phyloP scores from a whole-genome alignment of 495 filamentous ascomycete species.

The Penicillium paradoxum region DNA sequence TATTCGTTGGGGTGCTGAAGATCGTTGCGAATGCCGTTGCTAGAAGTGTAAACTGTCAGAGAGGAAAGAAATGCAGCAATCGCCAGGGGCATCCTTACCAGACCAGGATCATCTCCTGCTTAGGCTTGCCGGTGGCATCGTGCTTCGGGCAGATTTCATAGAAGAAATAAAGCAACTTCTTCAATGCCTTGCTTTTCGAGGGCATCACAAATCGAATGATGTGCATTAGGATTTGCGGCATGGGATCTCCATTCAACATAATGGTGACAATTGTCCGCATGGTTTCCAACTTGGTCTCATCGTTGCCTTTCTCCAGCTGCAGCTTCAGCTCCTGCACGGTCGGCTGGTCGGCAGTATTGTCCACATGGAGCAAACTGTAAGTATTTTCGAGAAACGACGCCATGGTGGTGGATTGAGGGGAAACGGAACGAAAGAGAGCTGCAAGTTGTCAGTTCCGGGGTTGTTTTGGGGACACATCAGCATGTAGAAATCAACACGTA shows the following conservation, averaged over 20 bases:
- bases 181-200: conserved; percentile 89
- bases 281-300: conserved; percentile 95
- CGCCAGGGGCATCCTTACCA: conserved; percentile 58
- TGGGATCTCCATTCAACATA: conserved; percentile 97
- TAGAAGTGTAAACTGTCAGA: conserved; percentile 36
- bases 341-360: conserved; percentile 90
- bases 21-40: conserved; percentile 97
- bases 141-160: conserved; percentile 98
- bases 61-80: not conserved
- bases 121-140: conserved; percentile 84
- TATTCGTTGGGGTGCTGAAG: conserved; percentile 98
- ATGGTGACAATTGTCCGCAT: conserved; percentile 97
- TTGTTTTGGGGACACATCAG: conserved; percentile 34
- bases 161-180: conserved; percentile 98
- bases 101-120: conserved; percentile 99
- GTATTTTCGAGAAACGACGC: conserved; percentile 87
- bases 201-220: conserved; percentile 99
- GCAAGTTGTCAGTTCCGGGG: conserved; percentile 37
- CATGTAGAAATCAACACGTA: conserved; percentile 14
- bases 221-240: conserved; percentile 95
- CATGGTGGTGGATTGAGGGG: conserved; percentile 58
- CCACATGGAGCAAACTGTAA: conserved; percentile 92
- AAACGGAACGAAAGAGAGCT: conserved; percentile 32
- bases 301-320: conserved; percentile 94
- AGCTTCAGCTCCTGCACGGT: conserved; percentile 84